Percentiles rank a stretch among this genome's conserved stretches.
These are phyloP conservation scores for Wickerhamomyces chaumierensis DNA, from an alignment of 805 yeast genomes.

Conservation along the genomic window DNA sequence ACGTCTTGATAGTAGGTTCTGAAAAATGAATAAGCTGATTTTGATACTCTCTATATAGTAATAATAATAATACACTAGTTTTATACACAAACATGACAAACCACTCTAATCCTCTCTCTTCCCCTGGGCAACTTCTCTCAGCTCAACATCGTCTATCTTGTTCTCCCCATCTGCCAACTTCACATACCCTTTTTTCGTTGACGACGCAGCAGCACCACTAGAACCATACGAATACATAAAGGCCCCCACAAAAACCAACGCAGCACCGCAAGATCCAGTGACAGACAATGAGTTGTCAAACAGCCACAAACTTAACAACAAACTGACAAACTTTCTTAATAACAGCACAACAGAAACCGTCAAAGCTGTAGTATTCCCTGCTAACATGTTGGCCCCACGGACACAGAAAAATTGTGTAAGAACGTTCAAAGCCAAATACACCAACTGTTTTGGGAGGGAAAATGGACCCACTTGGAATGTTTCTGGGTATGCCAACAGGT, in stretches of 20 bases:
- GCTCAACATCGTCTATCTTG: not conserved
- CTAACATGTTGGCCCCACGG: slow-evolving; percentile 54
- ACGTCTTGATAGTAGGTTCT: no score
- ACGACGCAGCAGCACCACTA: not conserved
- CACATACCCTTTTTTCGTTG: not conserved
- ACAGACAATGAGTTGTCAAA: slow-evolving; percentile 34
- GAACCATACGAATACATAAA: slow-evolving; percentile 29
- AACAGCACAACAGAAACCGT: slow-evolving; percentile 52
- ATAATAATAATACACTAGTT: no score
- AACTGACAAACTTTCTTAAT: slow-evolving; percentile 49
- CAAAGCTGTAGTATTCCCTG: slow-evolving; percentile 46
- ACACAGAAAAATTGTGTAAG: slow-evolving; percentile 52
- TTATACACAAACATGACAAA: no score
- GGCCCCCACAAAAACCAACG: slow-evolving; percentile 45
- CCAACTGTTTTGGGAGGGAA: slow-evolving; percentile 16
- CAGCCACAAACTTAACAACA: slow-evolving; percentile 41
- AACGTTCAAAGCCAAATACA: slow-evolving; percentile 30
- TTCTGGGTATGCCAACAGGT: slow-evolving; percentile 13
- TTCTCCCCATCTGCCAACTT: not conserved
- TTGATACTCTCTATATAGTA: no score
- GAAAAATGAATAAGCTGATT: no score
- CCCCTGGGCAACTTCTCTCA: not conserved
- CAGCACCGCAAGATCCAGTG: slow-evolving; percentile 35
- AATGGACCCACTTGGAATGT: slow-evolving; percentile 9
- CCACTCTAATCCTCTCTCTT: not conserved